Conservation (phyloP, 2,329 filamentous ascomycete genomes). For the Paracoccidioides lutzii region DNA sequence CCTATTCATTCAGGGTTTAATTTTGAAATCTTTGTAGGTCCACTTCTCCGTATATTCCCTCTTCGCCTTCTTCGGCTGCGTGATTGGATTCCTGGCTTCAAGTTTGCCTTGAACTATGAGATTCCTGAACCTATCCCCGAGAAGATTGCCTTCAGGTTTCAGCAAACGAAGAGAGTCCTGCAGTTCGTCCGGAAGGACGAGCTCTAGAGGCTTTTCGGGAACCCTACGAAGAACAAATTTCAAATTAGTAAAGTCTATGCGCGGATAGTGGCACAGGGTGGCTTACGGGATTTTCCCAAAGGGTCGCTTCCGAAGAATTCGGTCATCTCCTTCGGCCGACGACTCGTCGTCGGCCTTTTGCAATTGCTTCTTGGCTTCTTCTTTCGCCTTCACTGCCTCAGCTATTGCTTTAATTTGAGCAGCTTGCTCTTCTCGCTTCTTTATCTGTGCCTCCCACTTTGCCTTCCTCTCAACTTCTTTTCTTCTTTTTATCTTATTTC, state of each 20-base stretch:
- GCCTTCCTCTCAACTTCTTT: conserved; percentile 72
- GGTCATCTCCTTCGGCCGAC: conserved; percentile 45
- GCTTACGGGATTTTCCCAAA: conserved; percentile 50
- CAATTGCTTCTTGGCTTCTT: conserved; percentile 32
- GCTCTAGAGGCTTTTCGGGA: conserved; percentile 66
- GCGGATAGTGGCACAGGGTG: not conserved
- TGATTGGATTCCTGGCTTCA: conserved; percentile 65
- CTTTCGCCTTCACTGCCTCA: conserved; percentile 34
- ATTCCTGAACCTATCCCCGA: conserved; percentile 84
- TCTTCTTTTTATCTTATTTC: conserved; percentile 76
- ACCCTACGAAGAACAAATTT: conserved; percentile 14
- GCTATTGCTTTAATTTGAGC: conserved; percentile 59
- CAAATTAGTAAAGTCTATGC: conserved; percentile 1
- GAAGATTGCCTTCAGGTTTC: conserved; percentile 88
- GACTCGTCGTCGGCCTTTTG: conserved; percentile 24
- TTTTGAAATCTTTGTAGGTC: conserved; percentile 86
- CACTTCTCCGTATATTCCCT: conserved; percentile 85
- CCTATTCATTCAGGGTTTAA: conserved; percentile 19
- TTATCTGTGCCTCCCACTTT: conserved; percentile 63
- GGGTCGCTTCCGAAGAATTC: conserved; percentile 54
- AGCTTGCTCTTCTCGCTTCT: conserved; percentile 58
- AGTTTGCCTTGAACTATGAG: conserved; percentile 80
- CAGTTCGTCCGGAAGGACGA: conserved; percentile 71
- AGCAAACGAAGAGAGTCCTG: conserved; percentile 68
- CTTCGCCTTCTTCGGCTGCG: conserved; percentile 71